phyloP scores from a whole-genome alignment of 2,329 filamentous ascomycete species.

The Talaromyces albobiverticillius region DNA sequence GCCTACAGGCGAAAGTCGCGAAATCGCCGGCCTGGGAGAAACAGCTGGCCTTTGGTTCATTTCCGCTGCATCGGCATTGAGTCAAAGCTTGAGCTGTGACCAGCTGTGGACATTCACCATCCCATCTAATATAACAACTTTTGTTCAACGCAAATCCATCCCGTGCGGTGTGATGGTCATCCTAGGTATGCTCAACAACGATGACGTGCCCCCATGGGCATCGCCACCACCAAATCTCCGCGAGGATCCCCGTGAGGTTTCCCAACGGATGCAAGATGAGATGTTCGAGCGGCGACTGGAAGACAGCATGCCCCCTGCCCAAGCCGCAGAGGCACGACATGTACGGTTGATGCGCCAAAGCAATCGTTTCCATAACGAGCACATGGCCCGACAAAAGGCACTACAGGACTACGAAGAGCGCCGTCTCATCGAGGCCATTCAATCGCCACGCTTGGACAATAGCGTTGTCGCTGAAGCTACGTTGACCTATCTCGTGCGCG shows the following conservation, averaged over 20 bases:
- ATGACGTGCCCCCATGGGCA: constrained; percentile 25
- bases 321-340: constrained; percentile 22
- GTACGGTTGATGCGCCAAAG: constrained; percentile 19
- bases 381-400: constrained; percentile 14
- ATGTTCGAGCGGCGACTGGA: constrained; percentile 21
- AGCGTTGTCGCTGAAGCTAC: constrained; percentile 23
- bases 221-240: constrained; percentile 14
- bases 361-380: constrained; percentile 19
- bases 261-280: constrained; percentile 19
- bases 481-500: constrained; percentile 23
- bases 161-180: constrained; percentile 29
- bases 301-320: constrained; percentile 24
- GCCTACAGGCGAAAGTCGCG: constrained; percentile 19
- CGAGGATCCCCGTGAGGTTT: constrained; percentile 15
- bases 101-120: constrained; percentile 24
- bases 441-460: constrained; percentile 23
- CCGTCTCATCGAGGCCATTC: constrained; percentile 23
- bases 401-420: constrained; percentile 22
- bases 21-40: constrained; percentile 15
- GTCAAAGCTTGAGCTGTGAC: constrained; percentile 18
- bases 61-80: constrained; percentile 22
- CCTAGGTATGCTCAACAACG: constrained; percentile 23
- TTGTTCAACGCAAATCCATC: constrained; percentile 23
- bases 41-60: constrained; percentile 26
- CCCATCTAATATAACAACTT: constrained; percentile 21